Conservation (phyloP, 2,329 filamentous ascomycete species). For the Hypomyces perniciosus region DNA sequence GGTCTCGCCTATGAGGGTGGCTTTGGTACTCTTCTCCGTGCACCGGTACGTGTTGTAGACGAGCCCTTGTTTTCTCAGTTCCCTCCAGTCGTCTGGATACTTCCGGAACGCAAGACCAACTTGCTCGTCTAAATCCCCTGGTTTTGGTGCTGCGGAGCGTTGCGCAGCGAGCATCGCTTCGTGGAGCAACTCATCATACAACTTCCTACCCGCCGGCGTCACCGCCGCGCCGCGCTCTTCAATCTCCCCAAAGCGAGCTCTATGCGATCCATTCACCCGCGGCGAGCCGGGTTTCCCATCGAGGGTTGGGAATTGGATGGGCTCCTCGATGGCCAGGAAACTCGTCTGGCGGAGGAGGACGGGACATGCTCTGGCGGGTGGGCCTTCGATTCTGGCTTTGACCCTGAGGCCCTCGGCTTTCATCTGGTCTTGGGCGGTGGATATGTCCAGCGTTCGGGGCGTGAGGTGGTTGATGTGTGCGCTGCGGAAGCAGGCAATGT, state of each 20-base stretch:
- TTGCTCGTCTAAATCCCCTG: constrained; percentile 15
- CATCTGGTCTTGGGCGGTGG: constrained; percentile 39
- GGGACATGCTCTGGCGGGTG: constrained; percentile 36
- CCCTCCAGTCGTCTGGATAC: constrained; percentile 37
- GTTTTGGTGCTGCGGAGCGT: neutral
- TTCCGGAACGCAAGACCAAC: constrained; percentile 26
- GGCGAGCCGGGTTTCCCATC: neutral
- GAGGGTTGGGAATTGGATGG: constrained; percentile 32
- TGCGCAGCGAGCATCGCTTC: constrained; percentile 19
- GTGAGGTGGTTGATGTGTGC: constrained; percentile 51
- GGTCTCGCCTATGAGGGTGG: neutral
- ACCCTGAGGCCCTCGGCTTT: constrained; percentile 31
- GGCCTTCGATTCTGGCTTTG: constrained; percentile 47
- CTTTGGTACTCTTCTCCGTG: constrained; percentile 15
- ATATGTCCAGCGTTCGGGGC: constrained; percentile 44
- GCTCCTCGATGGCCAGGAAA: constrained; percentile 45
- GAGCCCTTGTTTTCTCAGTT: constrained; percentile 30
- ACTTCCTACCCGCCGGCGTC: constrained; percentile 36
- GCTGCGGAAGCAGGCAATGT: constrained; percentile 36
- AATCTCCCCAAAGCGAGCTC: constrained; percentile 47
- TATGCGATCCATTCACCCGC: constrained; percentile 34
- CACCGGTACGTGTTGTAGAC: constrained; percentile 32
- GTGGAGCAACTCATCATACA: constrained; percentile 41
- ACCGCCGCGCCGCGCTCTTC: constrained; percentile 47
- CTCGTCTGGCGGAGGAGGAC: constrained; percentile 49